Base-by-base conservation (phyloP, 2,329 filamentous ascomycete genomes). In the Byssothecium circinans region DNA sequence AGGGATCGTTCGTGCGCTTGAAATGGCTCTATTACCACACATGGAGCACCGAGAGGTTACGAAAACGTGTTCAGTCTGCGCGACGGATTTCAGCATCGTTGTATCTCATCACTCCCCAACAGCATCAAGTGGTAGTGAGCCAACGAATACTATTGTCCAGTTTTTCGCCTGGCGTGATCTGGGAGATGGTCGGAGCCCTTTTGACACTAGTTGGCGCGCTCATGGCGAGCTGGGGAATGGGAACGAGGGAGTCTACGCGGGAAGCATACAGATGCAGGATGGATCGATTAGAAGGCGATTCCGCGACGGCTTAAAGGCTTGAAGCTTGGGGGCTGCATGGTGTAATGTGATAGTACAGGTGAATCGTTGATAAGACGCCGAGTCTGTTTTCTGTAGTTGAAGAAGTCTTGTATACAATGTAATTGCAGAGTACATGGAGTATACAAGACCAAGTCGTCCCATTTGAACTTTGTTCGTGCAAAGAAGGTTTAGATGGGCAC, bases 101-200 rank as follows among this genome's bases (percentile, higher is more conserved):
- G 15, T 10, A 2, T 25, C 8, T 12, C 46, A 43, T 19, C n/a
- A n/a, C n/a, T n/a, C n/a, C n/a, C 36, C 45, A 2, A 41, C 56
- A 0, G 32, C 27, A 18, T 18, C 50, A 49, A n/a, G 46, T 20
- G 18, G 19, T 8, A 10, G 22, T 29, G 17, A 49, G 35, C 6
- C 17, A 18, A 49, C 50, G 8, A 51, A 59, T 36, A 46, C 52
- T 1, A 18, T 53, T 8, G 15, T 68, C 7, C 36, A 41, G 2
- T 47, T 69, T 10, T 49, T 57, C 22, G 45, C 47, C 1, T 67
- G 64, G 64, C 54, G 65, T 1, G 61, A 67, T 47, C 25, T 69
- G 1, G 65, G 65, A 1, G 25, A 17, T 8, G 64, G 61, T 0
- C 41, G 43, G 19, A 57, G 35, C 5, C 64, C 64, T 12, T 69